These are phyloP conservation scores for Earliella scabrosa DNA, from an alignment of 1,284 basidiomycete genomes.

Conservation along the genomic window DNA sequence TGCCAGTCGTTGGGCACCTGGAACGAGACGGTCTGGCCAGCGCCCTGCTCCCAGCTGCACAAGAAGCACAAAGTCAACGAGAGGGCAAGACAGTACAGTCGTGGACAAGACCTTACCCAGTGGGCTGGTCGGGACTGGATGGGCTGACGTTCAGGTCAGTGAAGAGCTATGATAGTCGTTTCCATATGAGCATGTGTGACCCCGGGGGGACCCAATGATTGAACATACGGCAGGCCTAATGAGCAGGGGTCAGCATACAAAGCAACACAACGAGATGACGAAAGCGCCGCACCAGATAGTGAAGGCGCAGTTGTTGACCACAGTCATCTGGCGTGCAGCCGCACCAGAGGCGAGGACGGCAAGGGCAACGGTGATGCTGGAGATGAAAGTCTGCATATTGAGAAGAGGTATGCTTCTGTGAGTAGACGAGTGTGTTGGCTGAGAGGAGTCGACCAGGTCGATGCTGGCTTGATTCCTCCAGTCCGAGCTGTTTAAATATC, in stretches of 20 bases:
- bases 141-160: constrained; percentile 35
- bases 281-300: constrained; percentile 16
- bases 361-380: constrained; percentile 8
- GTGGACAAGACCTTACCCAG: constrained; percentile 27
- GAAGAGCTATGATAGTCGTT: constrained; percentile 25
- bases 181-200: too few relatives aligned
- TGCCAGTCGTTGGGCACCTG: constrained; percentile 39
- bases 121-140: constrained; percentile 33
- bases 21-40: constrained; percentile 26
- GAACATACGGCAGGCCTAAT: not conserved
- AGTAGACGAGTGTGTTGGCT: too few relatives aligned
- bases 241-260: not conserved
- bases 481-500: too few relatives aligned
- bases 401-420: not conserved
- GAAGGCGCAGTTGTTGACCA: constrained; percentile 19
- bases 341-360: constrained; percentile 11
- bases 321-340: constrained; percentile 14
- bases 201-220: not conserved
- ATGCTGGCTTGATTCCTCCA: too few relatives aligned
- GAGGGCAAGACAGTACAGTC: not conserved
- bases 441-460: too few relatives aligned
- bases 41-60: constrained; percentile 18
- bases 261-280: not conserved
- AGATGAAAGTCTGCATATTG: constrained; percentile 21
- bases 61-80: too few relatives aligned